Conservation (phyloP, 2,329 filamentous ascomycete genomes). For the Diaporthe velutina region DNA sequence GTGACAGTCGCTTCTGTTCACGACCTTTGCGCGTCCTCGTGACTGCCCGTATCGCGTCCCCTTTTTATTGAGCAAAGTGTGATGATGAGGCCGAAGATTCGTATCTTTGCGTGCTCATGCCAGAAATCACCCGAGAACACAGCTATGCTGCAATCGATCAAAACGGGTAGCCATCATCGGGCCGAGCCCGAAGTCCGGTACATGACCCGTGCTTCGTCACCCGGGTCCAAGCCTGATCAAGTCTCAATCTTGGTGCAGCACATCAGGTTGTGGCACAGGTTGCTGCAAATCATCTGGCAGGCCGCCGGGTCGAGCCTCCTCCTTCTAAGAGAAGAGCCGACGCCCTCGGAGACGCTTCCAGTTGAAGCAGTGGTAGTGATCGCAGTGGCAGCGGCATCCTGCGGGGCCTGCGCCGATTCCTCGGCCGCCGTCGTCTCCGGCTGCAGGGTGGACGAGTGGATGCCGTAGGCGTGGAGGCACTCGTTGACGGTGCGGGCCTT, state of each 20-base stretch:
- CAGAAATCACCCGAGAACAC: background rate
- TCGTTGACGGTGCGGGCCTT: conserved; percentile 73
- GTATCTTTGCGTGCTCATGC: no score
- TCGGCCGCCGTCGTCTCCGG: conserved; percentile 65
- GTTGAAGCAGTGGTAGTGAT: conserved; percentile 7
- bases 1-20: background rate
- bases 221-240: background rate
- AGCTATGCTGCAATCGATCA: background rate
- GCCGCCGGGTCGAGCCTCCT: conserved; percentile 47
- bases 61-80: background rate
- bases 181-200: background rate
- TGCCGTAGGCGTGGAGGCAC: conserved; percentile 80
- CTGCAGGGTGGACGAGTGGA: conserved; percentile 79
- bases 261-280: conserved; percentile 62
- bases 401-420: conserved; percentile 15
- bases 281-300: conserved; percentile 67
- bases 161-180: background rate
- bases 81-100: background rate
- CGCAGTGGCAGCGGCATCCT: conserved; percentile 28
- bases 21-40: background rate
- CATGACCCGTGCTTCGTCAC: no score
- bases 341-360: conserved; percentile 34
- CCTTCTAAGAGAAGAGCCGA: conserved; percentile 42
- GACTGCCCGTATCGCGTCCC: background rate
- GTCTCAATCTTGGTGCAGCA: conserved; percentile 57